A percentile compares a stretch with the other conserved stretches of the same genome.
Conservation (phyloP, 495 filamentous ascomycete species). For the Aspergillus baeticus region DNA sequence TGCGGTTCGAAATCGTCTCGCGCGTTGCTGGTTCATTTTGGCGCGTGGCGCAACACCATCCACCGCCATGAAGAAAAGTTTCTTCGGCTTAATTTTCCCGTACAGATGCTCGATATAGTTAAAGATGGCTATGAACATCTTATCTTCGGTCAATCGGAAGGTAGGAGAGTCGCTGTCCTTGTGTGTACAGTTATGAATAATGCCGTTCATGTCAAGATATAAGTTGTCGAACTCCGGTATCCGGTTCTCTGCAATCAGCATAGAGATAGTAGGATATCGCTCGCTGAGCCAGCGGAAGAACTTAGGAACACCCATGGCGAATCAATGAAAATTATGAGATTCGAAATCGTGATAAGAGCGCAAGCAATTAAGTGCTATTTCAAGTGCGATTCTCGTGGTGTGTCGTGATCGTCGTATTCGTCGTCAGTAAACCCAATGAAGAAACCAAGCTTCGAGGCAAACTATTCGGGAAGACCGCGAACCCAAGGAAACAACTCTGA, state of each 20-base stretch:
- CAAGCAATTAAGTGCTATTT: constrained; percentile 1
- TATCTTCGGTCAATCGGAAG: constrained; percentile 92
- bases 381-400: constrained; percentile 4
- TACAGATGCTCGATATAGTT: constrained; percentile 99
- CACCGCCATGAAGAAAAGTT: constrained; percentile 99
- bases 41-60: constrained; percentile 96
- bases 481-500: constrained; percentile 15
- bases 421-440: constrained; percentile 19
- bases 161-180: constrained; percentile 88
- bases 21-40: constrained; percentile 99
- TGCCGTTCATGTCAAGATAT: constrained; percentile 99
- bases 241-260: constrained; percentile 97
- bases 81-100: constrained; percentile 96
- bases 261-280: constrained; percentile 97
- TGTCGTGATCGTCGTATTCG: constrained; percentile 23
- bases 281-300: constrained; percentile 96
- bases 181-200: constrained; percentile 99
- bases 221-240: constrained; percentile 99
- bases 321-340: constrained; percentile 11
- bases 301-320: constrained; percentile 87
- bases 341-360: background rate
- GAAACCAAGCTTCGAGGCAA: constrained; percentile 20
- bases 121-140: constrained; percentile 99
- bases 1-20: constrained; percentile 92
- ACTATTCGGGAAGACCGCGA: constrained; percentile 18